Percentiles rank a stretch among this genome's conserved stretches.
These are phyloP conservation scores for Sphagnum tenellum DNA, from an alignment of 225 moss, liverwort and hornwort genomes.

Conservation along the genomic window DNA sequence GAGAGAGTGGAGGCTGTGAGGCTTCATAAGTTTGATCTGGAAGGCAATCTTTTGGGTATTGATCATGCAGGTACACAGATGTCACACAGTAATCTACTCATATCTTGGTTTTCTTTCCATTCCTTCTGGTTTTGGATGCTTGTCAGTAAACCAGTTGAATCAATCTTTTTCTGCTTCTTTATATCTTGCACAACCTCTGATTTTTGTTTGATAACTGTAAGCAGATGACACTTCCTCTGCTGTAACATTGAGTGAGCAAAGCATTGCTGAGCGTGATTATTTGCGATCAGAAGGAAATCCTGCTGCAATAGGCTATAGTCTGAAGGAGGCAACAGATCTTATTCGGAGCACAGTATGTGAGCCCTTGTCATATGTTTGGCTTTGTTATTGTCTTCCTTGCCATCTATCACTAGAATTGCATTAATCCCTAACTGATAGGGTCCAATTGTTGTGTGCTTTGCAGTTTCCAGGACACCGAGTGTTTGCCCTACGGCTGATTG, in stretches of 20 bases:
- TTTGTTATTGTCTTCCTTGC: not conserved
- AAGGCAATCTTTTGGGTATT: conserved; percentile 48
- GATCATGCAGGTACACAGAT: conserved; percentile 16
- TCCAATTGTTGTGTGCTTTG: not conserved
- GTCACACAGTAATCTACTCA: too few relatives aligned
- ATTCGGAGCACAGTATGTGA: conserved; percentile 88
- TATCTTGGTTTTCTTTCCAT: not conserved
- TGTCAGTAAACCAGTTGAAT: too few relatives aligned
- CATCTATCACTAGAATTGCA: too few relatives aligned
- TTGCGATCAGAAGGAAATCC: conserved; percentile 93
- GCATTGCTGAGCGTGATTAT: conserved; percentile 75
- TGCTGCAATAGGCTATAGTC: conserved; percentile 66
- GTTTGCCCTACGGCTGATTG: conserved; percentile 71
- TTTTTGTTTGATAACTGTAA: conserved; percentile 3
- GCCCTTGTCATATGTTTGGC: not conserved
- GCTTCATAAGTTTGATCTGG: conserved; percentile 61
- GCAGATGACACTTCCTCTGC: conserved; percentile 19
- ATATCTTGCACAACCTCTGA: too few relatives aligned
- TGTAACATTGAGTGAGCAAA: conserved; percentile 20
- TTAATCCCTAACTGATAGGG: not conserved
- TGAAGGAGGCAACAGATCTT: conserved; percentile 72
- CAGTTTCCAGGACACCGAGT: conserved; percentile 92
- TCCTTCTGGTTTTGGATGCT: not conserved
- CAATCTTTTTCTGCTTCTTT: too few relatives aligned
- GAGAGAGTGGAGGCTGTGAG: conserved; percentile 85